These are phyloP conservation scores for Polygonum maritimum DNA, from an alignment of 148 eudicot genomes.

Conservation along the genomic window DNA sequence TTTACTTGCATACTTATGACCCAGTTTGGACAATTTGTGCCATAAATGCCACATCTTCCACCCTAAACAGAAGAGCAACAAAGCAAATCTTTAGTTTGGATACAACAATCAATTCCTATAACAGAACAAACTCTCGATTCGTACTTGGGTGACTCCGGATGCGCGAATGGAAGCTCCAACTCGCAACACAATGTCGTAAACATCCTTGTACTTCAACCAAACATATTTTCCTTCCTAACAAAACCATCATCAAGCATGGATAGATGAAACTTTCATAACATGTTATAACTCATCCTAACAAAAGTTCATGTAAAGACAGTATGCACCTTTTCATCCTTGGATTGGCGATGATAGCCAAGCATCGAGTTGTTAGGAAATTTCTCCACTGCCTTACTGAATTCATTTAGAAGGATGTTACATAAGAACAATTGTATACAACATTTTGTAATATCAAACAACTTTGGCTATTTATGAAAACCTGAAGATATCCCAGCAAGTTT, in stretches of 20 bases:
- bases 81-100: not conserved
- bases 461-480: conserved; percentile 36
- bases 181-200: conserved; percentile 47
- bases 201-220: conserved; percentile 83
- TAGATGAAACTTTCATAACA: not conserved
- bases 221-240: conserved; percentile 55
- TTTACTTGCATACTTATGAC: conserved; percentile 88
- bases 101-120: not conserved
- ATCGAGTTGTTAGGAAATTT: conserved; percentile 58
- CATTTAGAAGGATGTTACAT: not conserved
- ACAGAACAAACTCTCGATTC: not conserved
- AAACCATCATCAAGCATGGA: not conserved
- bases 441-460: too few relatives aligned
- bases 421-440: not conserved
- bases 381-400: conserved; percentile 26
- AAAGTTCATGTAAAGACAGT: not conserved
- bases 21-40: conserved; percentile 83
- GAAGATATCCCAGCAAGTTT: conserved; percentile 92
- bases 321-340: conserved; percentile 51
- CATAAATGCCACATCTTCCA: conserved; percentile 76
- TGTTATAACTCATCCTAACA: not conserved
- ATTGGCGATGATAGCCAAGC: conserved; percentile 63
- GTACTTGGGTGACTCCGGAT: conserved; percentile 59
- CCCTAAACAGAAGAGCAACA: conserved; percentile 36
- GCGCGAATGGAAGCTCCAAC: conserved; percentile 72